Evolutionary conservation across 2,329 filamentous ascomycete genomes (phyloP).

Genomic region (Zymoseptoria tritici): DNA sequence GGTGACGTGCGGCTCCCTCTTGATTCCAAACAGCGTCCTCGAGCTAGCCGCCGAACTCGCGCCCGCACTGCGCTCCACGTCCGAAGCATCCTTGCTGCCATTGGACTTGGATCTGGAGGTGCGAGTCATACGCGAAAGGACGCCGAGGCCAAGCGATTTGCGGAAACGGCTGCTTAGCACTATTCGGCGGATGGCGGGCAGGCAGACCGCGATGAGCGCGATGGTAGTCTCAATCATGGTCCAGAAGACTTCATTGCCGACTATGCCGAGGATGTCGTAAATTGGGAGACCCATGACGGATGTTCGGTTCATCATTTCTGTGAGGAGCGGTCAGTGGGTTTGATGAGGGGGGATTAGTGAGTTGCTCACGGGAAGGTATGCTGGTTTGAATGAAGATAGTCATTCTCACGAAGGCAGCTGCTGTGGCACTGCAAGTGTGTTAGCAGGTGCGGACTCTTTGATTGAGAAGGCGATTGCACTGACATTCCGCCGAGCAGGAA

Average conservation of each 20-base stretch:
- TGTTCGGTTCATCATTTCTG: constrained; percentile 6
- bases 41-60: not conserved
- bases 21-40: not conserved
- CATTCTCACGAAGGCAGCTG: constrained; percentile 12
- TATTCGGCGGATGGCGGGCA: constrained; percentile 6
- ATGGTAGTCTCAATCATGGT: constrained; percentile 11
- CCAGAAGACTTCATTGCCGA: constrained; percentile 11
- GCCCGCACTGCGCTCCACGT: not conserved
- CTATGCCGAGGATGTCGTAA: constrained; percentile 14
- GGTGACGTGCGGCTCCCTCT: not conserved
- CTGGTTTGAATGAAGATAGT: constrained; percentile 9
- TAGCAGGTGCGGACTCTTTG: not conserved
- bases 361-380: constrained; percentile 3
- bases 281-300: constrained; percentile 7
- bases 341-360: not conserved
- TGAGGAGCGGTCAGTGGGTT: not conserved
- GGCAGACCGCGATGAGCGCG: constrained; percentile 10
- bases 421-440: constrained; percentile 1
- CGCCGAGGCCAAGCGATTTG: constrained; percentile 2
- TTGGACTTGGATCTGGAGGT: not conserved
- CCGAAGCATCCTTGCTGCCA: not conserved
- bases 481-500: constrained; percentile 7
- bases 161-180: constrained; percentile 5
- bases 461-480: not conserved
- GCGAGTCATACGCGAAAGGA: constrained; percentile 1